These are phyloP conservation scores for Debaryomyces robertsiae DNA, from an alignment of 1,139 yeast species.

Conservation along the genomic window DNA sequence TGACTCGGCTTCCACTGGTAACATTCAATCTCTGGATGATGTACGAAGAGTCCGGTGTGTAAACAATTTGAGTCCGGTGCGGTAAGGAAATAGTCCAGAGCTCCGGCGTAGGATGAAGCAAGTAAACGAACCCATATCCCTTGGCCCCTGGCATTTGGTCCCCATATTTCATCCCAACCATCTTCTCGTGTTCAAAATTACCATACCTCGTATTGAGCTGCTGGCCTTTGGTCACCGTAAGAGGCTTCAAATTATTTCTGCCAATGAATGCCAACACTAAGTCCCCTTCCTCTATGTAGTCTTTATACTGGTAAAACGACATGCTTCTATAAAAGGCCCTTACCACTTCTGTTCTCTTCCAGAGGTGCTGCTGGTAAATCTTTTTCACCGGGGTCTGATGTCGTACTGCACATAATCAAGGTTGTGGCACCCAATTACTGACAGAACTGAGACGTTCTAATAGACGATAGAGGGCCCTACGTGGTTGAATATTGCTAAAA, in stretches of 20 bases:
- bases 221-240: constrained; percentile 60
- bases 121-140: constrained; percentile 84
- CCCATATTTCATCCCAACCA: constrained; percentile 85
- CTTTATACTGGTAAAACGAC: constrained; percentile 55
- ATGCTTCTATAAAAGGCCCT: constrained; percentile 18
- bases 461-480: too few relatives aligned
- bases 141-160: constrained; percentile 79
- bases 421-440: too few relatives aligned
- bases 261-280: constrained; percentile 84
- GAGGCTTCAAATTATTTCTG: constrained; percentile 76
- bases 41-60: constrained; percentile 92
- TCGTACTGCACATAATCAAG: constrained; percentile 3
- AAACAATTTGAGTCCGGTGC: constrained; percentile 96
- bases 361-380: neutral
- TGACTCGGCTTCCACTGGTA: constrained; percentile 72
- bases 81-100: constrained; percentile 94
- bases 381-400: neutral
- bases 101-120: constrained; percentile 92
- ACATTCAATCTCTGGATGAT: constrained; percentile 81
- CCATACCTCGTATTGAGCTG: constrained; percentile 86
- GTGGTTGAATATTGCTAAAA: too few relatives aligned
- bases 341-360: neutral
- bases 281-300: constrained; percentile 76
- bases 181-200: constrained; percentile 73
- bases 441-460: too few relatives aligned